A percentile compares a stretch with the other conserved stretches of the same genome.
Conservation (phyloP, 441 rosid species). For the Erysimum pusillum region DNA sequence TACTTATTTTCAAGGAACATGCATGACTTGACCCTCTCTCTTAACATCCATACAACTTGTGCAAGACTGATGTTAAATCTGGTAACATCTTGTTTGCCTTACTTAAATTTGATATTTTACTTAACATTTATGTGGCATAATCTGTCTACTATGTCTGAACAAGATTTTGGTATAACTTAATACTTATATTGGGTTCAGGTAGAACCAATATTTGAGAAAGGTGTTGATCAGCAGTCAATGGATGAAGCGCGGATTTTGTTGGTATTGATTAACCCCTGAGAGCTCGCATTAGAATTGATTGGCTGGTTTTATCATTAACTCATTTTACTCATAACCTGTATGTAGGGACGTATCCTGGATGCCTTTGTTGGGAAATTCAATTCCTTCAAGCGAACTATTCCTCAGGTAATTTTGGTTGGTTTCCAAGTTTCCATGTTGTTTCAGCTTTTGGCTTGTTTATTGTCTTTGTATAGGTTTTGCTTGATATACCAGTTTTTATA, state of each 20-base stretch:
- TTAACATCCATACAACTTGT: slow-evolving; percentile 94
- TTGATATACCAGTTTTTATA: slow-evolving; percentile 16
- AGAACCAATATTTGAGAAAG: slow-evolving; percentile 98
- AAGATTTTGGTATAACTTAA: slow-evolving; percentile 30
- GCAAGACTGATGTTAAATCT: slow-evolving; percentile 98
- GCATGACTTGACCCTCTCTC: slow-evolving; percentile 96
- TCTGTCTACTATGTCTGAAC: slow-evolving; percentile 22
- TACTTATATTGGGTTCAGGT: slow-evolving; percentile 63
- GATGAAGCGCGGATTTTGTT: slow-evolving; percentile 91
- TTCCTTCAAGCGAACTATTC: slow-evolving; percentile 93
- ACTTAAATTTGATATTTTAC: slow-evolving; percentile 40
- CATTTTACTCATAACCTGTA: slow-evolving; percentile 30
- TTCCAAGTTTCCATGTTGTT: slow-evolving; percentile 8
- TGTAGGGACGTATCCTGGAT: slow-evolving; percentile 94
- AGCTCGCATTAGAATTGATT: slow-evolving; percentile 29
- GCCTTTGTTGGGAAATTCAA: slow-evolving; percentile 99
- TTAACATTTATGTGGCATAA: slow-evolving; percentile 20
- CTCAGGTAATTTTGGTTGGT: slow-evolving; percentile 74
- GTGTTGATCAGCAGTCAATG: slow-evolving; percentile 89
- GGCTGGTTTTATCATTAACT: slow-evolving; percentile 33
- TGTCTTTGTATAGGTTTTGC: slow-evolving; percentile 22
- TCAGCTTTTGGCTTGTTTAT: slow-evolving; percentile 19
- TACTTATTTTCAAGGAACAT: slow-evolving; percentile 96
- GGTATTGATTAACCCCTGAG: slow-evolving; percentile 57
- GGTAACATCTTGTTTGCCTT: slow-evolving; percentile 53